Evolutionary conservation across 805 yeast species (phyloP).

Genomic region (Isabelozyma pseudorhagii): DNA sequence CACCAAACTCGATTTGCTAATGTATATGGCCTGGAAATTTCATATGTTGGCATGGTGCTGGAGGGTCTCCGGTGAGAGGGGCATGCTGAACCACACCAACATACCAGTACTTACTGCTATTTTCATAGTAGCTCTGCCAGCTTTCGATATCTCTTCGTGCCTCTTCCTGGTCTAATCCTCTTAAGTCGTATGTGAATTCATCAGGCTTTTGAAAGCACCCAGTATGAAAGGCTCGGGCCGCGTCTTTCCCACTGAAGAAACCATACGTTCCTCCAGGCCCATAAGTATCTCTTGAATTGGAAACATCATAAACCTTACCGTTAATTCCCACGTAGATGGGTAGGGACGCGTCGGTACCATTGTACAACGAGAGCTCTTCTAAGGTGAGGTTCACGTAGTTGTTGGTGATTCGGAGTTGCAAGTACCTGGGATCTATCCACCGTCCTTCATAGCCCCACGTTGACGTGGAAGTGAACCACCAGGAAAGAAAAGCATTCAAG

Average conservation of each 20-base stretch:
- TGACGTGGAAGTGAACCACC: slow-evolving; percentile 53
- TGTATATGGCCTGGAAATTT: slow-evolving; percentile 18
- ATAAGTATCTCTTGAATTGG: slow-evolving; percentile 46
- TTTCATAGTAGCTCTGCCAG: slow-evolving; percentile 54
- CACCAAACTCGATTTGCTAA: not conserved
- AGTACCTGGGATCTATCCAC: slow-evolving; percentile 43
- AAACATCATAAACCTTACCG: slow-evolving; percentile 65
- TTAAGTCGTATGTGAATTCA: slow-evolving; percentile 62
- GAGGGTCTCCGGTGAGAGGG: slow-evolving; percentile 46
- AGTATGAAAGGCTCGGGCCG: slow-evolving; percentile 66
- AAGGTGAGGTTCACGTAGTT: slow-evolving; percentile 32
- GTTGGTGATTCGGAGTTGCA: slow-evolving; percentile 19
- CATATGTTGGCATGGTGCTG: slow-evolving; percentile 43
- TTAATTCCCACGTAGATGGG: slow-evolving; percentile 61
- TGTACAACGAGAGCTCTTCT: slow-evolving; percentile 44
- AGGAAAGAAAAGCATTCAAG: slow-evolving; percentile 49
- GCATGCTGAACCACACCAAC: slow-evolving; percentile 55
- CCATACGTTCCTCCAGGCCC: slow-evolving; percentile 58
- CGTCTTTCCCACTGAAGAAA: slow-evolving; percentile 61
- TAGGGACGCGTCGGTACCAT: slow-evolving; percentile 44
- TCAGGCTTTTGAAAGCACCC: slow-evolving; percentile 58
- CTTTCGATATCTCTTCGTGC: slow-evolving; percentile 37
- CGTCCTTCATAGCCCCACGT: slow-evolving; percentile 63
- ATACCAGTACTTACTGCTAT: slow-evolving; percentile 53
- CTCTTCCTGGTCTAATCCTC: slow-evolving; percentile 51